Evolutionary conservation across 2,329 filamentous ascomycete genomes (phyloP).

Genomic region (Penicillium sclerotigenum): DNA sequence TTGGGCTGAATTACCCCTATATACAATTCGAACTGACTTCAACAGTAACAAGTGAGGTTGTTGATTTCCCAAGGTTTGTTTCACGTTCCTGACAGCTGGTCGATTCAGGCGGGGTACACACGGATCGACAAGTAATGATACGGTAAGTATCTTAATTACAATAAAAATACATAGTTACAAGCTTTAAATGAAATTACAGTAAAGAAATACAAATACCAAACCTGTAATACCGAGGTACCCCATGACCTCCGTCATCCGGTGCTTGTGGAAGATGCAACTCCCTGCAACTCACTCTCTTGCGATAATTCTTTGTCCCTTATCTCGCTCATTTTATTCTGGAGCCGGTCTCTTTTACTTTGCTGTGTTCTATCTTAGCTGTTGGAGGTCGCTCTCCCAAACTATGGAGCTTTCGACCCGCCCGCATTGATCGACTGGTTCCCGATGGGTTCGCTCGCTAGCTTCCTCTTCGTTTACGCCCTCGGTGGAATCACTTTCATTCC

Average conservation of each 20-base stretch:
- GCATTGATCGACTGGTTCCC: slow-evolving; percentile 33
- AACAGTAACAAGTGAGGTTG: background rate
- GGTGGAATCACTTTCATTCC: slow-evolving; percentile 88
- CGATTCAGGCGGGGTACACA: slow-evolving; percentile 21
- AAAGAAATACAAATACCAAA: slow-evolving; percentile 7
- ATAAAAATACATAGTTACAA: background rate
- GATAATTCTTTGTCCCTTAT: background rate
- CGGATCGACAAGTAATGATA: background rate
- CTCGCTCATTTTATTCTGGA: slow-evolving; percentile 10
- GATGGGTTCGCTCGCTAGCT: slow-evolving; percentile 49
- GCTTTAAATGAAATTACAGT: too few species aligned
- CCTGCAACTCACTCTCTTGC: slow-evolving; percentile 13
- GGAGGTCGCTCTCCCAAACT: slow-evolving; percentile 16
- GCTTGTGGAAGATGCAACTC: slow-evolving; percentile 18
- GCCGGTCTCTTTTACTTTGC: slow-evolving; percentile 18
- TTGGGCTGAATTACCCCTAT: background rate
- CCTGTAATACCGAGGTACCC: slow-evolving; percentile 3
- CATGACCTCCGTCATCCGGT: slow-evolving; percentile 18
- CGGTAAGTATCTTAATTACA: background rate
- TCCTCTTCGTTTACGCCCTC: slow-evolving; percentile 74
- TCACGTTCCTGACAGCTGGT: slow-evolving; percentile 23
- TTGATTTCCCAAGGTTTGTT: background rate
- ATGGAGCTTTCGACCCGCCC: slow-evolving; percentile 35
- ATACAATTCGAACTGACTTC: background rate
- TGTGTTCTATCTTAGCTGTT: background rate